Evolutionary conservation across 148 eudicot species (phyloP).

Genomic region (Heliosperma pusillum): DNA sequence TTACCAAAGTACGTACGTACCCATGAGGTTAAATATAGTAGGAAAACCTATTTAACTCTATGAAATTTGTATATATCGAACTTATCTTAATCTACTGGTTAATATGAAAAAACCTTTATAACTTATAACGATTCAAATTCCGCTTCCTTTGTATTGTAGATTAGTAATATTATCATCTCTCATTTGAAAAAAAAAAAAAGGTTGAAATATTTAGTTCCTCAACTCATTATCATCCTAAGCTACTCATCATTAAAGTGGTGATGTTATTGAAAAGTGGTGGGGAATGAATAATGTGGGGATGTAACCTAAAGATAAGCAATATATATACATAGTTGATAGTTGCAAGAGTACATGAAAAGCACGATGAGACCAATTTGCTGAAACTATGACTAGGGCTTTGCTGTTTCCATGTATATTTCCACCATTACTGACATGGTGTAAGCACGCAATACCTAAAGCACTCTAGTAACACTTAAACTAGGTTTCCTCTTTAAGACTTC

Average conservation of each 20-base stretch:
- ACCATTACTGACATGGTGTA: conserved; percentile 1
- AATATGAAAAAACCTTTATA: too few species aligned
- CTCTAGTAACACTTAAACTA: background rate
- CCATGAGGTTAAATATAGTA: too few species aligned
- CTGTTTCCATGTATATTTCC: background rate
- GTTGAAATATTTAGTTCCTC: too few species aligned
- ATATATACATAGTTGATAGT: too few species aligned
- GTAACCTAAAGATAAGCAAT: background rate
- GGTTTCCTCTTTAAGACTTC: conserved; percentile 10
- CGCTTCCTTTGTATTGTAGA: too few species aligned
- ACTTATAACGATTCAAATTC: too few species aligned
- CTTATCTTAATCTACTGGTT: too few species aligned
- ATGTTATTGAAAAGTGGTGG: background rate
- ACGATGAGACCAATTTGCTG: background rate
- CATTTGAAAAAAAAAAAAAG: too few species aligned
- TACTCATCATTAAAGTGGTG: background rate
- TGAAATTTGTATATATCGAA: too few species aligned
- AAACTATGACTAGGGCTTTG: conserved; percentile 10
- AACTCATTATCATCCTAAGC: background rate
- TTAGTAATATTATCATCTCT: too few species aligned
- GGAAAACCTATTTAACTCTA: too few species aligned
- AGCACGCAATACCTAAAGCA: conserved; percentile 4
- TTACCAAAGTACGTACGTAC: too few species aligned
- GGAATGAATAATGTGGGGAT: background rate
- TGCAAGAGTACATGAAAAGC: background rate